phyloP scores from a whole-genome alignment of 768 basidiomycete species.

The Amanita brunnescens region DNA sequence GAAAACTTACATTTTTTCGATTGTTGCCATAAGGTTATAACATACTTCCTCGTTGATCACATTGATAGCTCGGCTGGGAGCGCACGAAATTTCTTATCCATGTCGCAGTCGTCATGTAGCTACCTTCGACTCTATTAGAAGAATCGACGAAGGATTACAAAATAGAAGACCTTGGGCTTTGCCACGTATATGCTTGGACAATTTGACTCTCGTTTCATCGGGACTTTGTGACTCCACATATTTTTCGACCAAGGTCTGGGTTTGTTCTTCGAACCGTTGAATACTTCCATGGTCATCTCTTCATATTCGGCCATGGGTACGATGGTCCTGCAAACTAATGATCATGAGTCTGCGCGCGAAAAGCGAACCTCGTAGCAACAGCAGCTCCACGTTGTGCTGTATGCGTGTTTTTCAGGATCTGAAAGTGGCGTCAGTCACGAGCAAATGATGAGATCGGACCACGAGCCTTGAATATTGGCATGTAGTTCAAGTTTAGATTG shows the following conservation, averaged over 20 bases:
- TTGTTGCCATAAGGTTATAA: slow-evolving; percentile 4
- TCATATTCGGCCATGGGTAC: not conserved
- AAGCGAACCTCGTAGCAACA: not conserved
- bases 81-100: slow-evolving; percentile 10
- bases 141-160: not conserved
- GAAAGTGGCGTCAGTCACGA: not conserved
- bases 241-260: slow-evolving; percentile 1
- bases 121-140: not conserved
- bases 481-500: slow-evolving; percentile 8
- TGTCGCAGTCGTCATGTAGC: slow-evolving; percentile 6
- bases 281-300: slow-evolving; percentile 7
- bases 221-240: not conserved
- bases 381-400: slow-evolving; percentile 3
- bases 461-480: slow-evolving; percentile 8
- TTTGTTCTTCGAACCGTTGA: slow-evolving; percentile 4
- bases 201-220: not conserved
- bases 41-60: slow-evolving; percentile 6
- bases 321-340: not conserved
- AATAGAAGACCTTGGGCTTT: slow-evolving; percentile 4
- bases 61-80: slow-evolving; percentile 6
- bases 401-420: slow-evolving; percentile 7
- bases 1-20: slow-evolving; percentile 5
- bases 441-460: not conserved
- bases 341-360: slow-evolving; percentile 3
- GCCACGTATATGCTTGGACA: not conserved